phyloP scores from a whole-genome alignment of 345 rosid species.

The Corymbia maculata region DNA sequence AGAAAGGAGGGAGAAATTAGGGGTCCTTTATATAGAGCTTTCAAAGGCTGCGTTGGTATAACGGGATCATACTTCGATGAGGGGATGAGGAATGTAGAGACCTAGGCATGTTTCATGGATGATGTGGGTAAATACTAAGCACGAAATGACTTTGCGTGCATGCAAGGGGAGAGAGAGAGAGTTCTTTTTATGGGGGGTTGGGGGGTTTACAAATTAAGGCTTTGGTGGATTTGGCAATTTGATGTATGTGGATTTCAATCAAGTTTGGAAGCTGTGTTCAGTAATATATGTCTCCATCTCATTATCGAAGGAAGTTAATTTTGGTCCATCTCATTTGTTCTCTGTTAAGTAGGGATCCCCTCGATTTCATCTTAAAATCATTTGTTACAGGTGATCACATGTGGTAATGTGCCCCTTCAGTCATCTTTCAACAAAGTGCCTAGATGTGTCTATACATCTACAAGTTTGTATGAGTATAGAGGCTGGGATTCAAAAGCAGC shows the following conservation, averaged over 20 bases:
- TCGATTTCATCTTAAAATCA: neutral
- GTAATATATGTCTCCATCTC: neutral
- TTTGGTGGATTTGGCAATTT: neutral
- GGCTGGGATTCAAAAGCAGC: conserved; percentile 97
- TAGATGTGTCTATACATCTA: conserved; percentile 93
- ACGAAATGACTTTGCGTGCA: neutral
- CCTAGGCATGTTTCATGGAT: neutral
- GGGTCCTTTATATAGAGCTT: neutral
- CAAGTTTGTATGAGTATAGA: conserved; percentile 88
- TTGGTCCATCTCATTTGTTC: neutral
- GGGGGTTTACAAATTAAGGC: neutral
- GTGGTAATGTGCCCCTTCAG: conserved; percentile 96
- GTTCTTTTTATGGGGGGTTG: neutral
- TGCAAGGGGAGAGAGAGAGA: neutral
- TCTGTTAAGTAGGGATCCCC: neutral
- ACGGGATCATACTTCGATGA: neutral
- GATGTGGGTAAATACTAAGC: neutral
- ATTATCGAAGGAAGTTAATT: neutral
- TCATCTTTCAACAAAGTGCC: conserved; percentile 97
- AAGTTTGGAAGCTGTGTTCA: neutral
- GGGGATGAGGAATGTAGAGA: neutral
- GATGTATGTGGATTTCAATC: neutral
- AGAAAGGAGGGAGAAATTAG: neutral
- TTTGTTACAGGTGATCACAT: conserved; percentile 74
- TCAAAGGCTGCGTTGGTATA: neutral